Percentiles rank a stretch among this genome's conserved stretches.
phyloP scores from a whole-genome alignment of 805 yeast species.

The Spathaspora hagerdaliae region DNA sequence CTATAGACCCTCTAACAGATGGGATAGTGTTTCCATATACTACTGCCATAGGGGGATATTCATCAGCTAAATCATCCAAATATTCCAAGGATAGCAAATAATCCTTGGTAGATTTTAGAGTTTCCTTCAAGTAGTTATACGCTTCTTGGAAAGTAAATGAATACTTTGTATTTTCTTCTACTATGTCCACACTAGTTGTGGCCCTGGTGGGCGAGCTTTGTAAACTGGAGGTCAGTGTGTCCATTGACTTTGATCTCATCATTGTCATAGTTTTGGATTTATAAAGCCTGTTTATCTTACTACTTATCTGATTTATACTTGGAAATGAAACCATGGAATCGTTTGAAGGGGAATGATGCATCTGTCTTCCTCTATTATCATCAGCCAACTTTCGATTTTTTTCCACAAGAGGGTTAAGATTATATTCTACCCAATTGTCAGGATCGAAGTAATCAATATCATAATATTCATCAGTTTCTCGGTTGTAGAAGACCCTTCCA shows the following conservation, averaged over 20 bases:
- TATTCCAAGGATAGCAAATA: conserved; percentile 56
- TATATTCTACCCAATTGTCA: conserved; percentile 72
- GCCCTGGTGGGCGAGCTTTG: neutral
- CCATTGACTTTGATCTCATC: conserved; percentile 4
- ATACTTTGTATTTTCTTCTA: conserved; percentile 11
- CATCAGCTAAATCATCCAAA: conserved; percentile 38
- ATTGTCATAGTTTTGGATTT: conserved; percentile 15
- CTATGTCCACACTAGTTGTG: neutral
- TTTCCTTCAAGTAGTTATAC: conserved; percentile 57
- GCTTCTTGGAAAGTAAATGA: conserved; percentile 52
- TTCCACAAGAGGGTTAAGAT: conserved; percentile 70
- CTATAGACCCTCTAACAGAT: conserved; percentile 77
- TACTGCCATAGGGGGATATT: conserved; percentile 80
- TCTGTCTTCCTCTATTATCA: conserved; percentile 12
- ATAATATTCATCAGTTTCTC: conserved; percentile 51
- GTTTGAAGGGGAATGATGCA: neutral
- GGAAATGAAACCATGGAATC: conserved; percentile 15
- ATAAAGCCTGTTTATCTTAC: conserved; percentile 21
- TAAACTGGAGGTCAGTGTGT: neutral
- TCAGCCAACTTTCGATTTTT: conserved; percentile 26
- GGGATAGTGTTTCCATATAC: conserved; percentile 83
- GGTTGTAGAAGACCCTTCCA: conserved; percentile 71
- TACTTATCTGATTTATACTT: conserved; percentile 22
- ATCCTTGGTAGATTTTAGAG: conserved; percentile 55
- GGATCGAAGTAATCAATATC: conserved; percentile 77